Percentiles rank a stretch among this genome's conserved stretches.
phyloP scores from a whole-genome alignment of 306 rosid genomes.

The Cajanus cajan region DNA sequence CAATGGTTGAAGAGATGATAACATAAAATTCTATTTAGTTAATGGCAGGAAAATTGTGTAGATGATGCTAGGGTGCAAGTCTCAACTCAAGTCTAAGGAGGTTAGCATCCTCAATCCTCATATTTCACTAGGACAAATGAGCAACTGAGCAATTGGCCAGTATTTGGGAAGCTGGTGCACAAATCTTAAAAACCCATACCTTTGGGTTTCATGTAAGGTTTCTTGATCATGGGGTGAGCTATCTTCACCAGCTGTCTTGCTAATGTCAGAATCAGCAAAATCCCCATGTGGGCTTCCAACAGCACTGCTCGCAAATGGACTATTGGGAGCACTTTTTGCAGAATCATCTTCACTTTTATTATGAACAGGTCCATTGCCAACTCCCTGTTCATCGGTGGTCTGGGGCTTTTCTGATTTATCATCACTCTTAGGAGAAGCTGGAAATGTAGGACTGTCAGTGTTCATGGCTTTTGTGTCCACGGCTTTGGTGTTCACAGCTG shows the following conservation, averaged over 20 bases:
- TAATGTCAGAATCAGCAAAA: slow-evolving; percentile 52
- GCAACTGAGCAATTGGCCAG: slow-evolving; percentile 12
- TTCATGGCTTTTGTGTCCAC: slow-evolving; percentile 30
- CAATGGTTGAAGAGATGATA: too few relatives aligned
- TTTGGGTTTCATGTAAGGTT: slow-evolving; percentile 48
- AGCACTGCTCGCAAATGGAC: slow-evolving; percentile 71
- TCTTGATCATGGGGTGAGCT: slow-evolving; percentile 62
- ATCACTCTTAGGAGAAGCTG: slow-evolving; percentile 50
- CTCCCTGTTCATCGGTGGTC: slow-evolving; percentile 51
- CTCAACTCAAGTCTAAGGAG: not conserved
- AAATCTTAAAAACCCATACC: slow-evolving; percentile 50
- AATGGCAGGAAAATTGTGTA: too few relatives aligned
- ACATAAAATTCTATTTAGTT: too few relatives aligned
- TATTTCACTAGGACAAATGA: not conserved
- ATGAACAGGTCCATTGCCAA: slow-evolving; percentile 70
- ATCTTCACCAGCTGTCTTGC: slow-evolving; percentile 56
- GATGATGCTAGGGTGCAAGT: too few relatives aligned
- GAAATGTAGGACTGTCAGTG: slow-evolving; percentile 52
- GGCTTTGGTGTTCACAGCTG: slow-evolving; percentile 34
- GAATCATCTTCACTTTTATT: slow-evolving; percentile 61
- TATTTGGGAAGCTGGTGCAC: slow-evolving; percentile 14
- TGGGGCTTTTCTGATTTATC: slow-evolving; percentile 54
- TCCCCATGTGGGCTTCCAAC: slow-evolving; percentile 73
- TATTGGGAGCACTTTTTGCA: slow-evolving; percentile 68
- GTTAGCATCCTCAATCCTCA: not conserved